Conservation (phyloP, 176 grass and related monocot genomes). For the Melocanna baccifera region DNA sequence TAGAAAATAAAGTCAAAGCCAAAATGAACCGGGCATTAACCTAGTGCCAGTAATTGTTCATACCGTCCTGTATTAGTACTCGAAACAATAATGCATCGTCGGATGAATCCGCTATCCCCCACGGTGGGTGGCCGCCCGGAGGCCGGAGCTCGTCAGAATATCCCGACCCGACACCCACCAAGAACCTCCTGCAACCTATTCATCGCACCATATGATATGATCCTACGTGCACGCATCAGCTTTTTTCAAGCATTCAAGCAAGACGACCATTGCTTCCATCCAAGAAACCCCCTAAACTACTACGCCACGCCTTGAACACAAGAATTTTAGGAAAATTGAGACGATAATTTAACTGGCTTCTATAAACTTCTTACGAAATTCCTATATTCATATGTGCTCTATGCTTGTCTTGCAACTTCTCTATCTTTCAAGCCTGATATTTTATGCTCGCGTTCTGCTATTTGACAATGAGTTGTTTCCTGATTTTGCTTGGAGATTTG, state of each 20-base stretch:
- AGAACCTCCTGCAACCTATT: not conserved
- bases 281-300: not conserved
- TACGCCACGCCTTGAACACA: too few relatives aligned
- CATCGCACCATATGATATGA: not conserved
- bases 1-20: too few relatives aligned
- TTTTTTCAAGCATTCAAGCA: not conserved
- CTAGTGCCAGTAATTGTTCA: not conserved
- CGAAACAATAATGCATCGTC: not conserved
- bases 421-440: too few relatives aligned
- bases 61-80: not conserved
- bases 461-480: not conserved
- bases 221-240: not conserved
- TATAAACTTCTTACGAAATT: too few relatives aligned
- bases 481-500: not conserved
- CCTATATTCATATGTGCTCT: too few relatives aligned
- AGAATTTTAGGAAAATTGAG: too few relatives aligned
- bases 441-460: not conserved
- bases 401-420: too few relatives aligned
- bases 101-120: not conserved
- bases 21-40: not conserved
- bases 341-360: too few relatives aligned
- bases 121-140: not conserved
- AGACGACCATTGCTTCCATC: not conserved
- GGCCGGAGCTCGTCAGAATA: not conserved
- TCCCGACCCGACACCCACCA: not conserved